Evolutionary conservation across 2,329 filamentous ascomycete species (phyloP).

Genomic region (Samsoniella hepiali): DNA sequence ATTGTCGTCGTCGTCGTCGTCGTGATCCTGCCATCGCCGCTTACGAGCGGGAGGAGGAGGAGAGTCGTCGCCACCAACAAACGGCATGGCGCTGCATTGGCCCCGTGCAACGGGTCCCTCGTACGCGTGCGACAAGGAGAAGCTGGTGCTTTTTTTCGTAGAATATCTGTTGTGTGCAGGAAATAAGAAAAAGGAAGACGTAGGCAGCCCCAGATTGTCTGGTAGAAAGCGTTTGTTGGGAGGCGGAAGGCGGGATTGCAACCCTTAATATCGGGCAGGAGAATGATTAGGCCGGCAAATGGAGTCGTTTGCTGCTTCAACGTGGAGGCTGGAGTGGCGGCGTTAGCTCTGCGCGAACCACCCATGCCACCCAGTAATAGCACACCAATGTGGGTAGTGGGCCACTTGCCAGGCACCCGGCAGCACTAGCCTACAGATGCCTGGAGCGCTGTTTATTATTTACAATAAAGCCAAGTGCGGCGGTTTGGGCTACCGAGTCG

Average conservation of each 20-base stretch:
- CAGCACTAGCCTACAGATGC: not conserved
- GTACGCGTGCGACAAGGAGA: not conserved
- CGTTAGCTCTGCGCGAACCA: not conserved
- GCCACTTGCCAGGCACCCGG: not conserved
- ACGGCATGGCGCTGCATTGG: constrained; percentile 17
- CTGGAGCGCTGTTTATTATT: too few species aligned
- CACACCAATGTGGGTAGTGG: not conserved
- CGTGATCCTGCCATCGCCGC: constrained; percentile 16
- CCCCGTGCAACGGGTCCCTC: not conserved
- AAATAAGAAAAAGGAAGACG: too few species aligned
- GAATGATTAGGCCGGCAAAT: constrained; percentile 8
- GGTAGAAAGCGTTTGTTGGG: not conserved
- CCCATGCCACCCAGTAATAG: not conserved
- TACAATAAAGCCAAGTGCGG: not conserved
- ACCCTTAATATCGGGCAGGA: constrained; percentile 6
- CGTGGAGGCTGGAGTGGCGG: constrained; percentile 2
- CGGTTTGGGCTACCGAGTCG: not conserved
- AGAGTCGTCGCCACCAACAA: constrained; percentile 13
- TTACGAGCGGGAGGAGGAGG: constrained; percentile 17
- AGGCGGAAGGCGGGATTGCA: not conserved
- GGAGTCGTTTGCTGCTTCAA: not conserved
- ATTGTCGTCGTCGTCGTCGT: constrained; percentile 9
- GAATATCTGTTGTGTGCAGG: not conserved
- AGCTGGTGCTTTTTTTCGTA: not conserved
- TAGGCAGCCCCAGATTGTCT: too few species aligned